A percentile compares a stretch with the other conserved stretches of the same genome.
These are phyloP conservation scores for Aspergillus sclerotiicarbonarius DNA, from an alignment of 495 filamentous ascomycete genomes.

Conservation along the genomic window DNA sequence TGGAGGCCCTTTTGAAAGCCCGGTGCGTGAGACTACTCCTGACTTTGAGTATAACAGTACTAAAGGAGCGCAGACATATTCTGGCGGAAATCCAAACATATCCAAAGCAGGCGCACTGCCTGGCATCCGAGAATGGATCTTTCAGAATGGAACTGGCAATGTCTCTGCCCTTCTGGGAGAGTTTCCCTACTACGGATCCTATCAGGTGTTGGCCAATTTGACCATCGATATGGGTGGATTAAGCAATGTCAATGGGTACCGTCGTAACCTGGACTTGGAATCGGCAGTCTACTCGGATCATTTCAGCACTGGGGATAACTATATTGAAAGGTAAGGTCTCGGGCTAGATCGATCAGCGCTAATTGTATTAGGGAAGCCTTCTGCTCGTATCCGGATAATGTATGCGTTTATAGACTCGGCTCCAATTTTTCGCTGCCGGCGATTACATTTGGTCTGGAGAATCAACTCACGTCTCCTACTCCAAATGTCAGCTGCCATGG, in stretches of 20 bases:
- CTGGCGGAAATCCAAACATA: constrained; percentile 44
- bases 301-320: background rate
- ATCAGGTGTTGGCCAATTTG: constrained; percentile 44
- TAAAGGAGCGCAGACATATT: constrained; percentile 26
- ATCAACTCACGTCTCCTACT: constrained; percentile 20
- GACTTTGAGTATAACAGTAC: background rate
- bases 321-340: background rate
- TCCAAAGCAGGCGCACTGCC: constrained; percentile 32
- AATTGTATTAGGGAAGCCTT: constrained; percentile 13
- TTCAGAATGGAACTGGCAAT: constrained; percentile 45
- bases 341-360: background rate
- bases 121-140: constrained; percentile 44
- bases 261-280: constrained; percentile 40
- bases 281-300: constrained; percentile 35
- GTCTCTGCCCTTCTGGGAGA: constrained; percentile 39
- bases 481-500: constrained; percentile 27
- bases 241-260: constrained; percentile 29
- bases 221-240: constrained; percentile 34
- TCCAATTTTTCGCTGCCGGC: constrained; percentile 32
- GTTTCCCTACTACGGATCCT: constrained; percentile 42
- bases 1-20: constrained; percentile 41
- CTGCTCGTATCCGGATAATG: constrained; percentile 49
- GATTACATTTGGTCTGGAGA: constrained; percentile 33
- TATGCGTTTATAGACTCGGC: constrained; percentile 44
- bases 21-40: background rate